Evolutionary conservation across 2,329 filamentous ascomycete genomes (phyloP).

Genomic region (Aureobasidium musti): DNA sequence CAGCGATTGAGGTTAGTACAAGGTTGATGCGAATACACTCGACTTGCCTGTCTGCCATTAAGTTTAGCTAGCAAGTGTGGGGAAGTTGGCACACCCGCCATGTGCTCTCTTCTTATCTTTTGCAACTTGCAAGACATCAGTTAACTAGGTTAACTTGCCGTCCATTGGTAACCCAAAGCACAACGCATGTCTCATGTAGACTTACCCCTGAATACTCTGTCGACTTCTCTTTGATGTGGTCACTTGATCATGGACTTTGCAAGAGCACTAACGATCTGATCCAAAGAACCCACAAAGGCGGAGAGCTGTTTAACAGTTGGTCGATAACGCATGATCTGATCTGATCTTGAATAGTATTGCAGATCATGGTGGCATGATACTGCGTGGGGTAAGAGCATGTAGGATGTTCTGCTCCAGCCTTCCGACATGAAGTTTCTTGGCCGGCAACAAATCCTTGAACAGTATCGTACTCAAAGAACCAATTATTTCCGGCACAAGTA

Average conservation of each 20-base stretch:
- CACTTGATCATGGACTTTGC: not conserved
- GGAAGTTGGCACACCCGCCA: not conserved
- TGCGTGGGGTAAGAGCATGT: not conserved
- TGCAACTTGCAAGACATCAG: not conserved
- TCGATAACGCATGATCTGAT: not conserved
- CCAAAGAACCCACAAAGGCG: no score
- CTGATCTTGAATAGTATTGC: not conserved
- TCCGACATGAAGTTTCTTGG: not conserved
- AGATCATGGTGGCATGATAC: not conserved
- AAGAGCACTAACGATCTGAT: not conserved
- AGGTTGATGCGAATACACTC: not conserved
- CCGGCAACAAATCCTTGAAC: not conserved
- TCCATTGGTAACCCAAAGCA: not conserved
- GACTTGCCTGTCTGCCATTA: not conserved
- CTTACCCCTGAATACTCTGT: not conserved
- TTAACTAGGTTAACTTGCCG: not conserved
- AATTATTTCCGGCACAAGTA: not conserved
- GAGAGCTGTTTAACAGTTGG: not conserved
- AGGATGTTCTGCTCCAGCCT: not conserved
- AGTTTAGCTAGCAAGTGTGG: constrained; percentile 12
- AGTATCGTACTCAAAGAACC: not conserved
- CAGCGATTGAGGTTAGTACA: not conserved
- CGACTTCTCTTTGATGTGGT: not conserved
- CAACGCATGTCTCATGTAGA: not conserved
- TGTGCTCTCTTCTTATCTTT: constrained; percentile 3